Evolutionary conservation across 176 grass and related monocot species (phyloP), one percentile per base, ranked within the genome.

Genomic region (Triticum timopheevii): DNA sequence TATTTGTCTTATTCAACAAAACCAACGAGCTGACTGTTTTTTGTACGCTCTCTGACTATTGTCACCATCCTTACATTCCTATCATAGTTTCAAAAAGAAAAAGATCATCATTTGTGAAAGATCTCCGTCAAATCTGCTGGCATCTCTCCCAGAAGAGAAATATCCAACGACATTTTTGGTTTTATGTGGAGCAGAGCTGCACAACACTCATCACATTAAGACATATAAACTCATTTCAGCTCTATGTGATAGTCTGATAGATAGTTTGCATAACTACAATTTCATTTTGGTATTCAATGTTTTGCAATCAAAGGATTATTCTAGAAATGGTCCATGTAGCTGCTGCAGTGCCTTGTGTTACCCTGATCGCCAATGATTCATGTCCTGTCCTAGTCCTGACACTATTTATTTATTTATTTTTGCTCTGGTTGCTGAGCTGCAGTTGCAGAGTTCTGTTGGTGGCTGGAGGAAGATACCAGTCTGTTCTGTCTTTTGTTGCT

Each of bases 401-500:
- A 40, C 15, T 56, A 40, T 5, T 49, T 52, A 52, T 40, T 40
- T 42, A 9, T 44, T 49, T 15, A 1, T 13, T 12, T 28, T 61
- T 45, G 36, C 20, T 75, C 16, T 75, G 82, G 36, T 22, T 62
- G 56, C 44, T 84, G 42, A 82, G 36, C 56, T 84, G 70, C 6
- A 45, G 44, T 64, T 63, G 69, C 69, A 84, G 20, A 22, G 36
- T 65, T 8, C 4, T 44, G 27, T 34, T 15, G 64, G 79, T 81
- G 19, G 45, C 17, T 15, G 63, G 25, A 65, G 24, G 24, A 50
- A 68, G 40, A 81, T 28, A 73, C 70, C 28, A 84, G 4, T 62
- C 17, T 34, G 61, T 33, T 52, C n/a, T 75, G 19, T 87, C 76
- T 52, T 82, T 83, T 82, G 25, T 52, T n/a, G 45, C 64, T 68